Evolutionary conservation across 768 basidiomycete species (phyloP).

Genomic region (Trametopsis cervina): DNA sequence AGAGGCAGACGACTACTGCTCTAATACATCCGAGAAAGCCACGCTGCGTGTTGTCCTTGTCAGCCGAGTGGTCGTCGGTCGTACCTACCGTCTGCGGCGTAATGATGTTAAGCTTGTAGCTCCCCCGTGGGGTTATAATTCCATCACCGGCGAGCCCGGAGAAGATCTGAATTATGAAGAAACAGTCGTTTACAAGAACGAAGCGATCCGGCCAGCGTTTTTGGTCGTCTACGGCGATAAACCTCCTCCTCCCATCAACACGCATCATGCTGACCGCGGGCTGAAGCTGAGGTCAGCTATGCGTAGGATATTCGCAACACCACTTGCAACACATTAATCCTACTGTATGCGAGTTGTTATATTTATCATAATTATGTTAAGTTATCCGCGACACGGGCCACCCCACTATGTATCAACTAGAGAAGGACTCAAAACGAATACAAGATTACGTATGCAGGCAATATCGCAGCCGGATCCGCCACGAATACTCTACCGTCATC

Average conservation of each 20-base stretch:
- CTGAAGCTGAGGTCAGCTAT: neutral
- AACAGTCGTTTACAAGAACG: slow-evolving; percentile 34
- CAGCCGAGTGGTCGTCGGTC: slow-evolving; percentile 60
- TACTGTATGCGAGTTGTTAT: neutral
- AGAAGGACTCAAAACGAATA: slow-evolving; percentile 32
- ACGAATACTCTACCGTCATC: slow-evolving; percentile 49
- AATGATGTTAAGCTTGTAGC: slow-evolving; percentile 42
- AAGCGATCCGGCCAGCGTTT: slow-evolving; percentile 61
- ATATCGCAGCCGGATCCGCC: slow-evolving; percentile 44
- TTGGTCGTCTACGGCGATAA: slow-evolving; percentile 49
- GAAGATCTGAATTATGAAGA: neutral
- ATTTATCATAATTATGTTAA: slow-evolving; percentile 11
- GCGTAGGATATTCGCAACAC: slow-evolving; percentile 1
- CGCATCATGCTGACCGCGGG: neutral
- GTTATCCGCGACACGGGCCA: slow-evolving; percentile 8
- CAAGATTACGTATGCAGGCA: slow-evolving; percentile 53
- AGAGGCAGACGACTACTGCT: slow-evolving; percentile 65
- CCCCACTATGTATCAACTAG: slow-evolving; percentile 3
- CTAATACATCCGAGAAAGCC: slow-evolving; percentile 35
- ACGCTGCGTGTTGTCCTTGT: slow-evolving; percentile 45
- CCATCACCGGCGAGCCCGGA: neutral
- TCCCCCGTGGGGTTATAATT: slow-evolving; percentile 31
- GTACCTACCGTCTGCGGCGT: slow-evolving; percentile 39
- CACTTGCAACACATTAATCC: neutral
- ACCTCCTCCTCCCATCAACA: slow-evolving; percentile 12